Conservation (phyloP, 495 filamentous ascomycete species). For the Trichodelitschia bisporula region DNA sequence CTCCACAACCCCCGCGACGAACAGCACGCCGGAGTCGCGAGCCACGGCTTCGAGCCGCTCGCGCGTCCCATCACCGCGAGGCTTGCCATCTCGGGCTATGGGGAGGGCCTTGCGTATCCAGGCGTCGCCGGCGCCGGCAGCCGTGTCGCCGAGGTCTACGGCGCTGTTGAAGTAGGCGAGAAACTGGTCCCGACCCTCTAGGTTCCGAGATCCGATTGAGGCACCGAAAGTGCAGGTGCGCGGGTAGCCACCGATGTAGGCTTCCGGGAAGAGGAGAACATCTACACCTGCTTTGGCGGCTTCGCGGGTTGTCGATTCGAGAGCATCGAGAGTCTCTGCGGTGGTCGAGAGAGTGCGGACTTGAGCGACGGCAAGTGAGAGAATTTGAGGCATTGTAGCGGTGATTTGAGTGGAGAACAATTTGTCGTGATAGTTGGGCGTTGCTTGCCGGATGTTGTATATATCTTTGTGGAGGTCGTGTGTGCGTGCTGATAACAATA, state of each 20-base stretch:
- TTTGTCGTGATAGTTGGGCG: no score
- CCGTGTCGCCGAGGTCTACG: slow-evolving; percentile 72
- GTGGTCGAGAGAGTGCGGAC: slow-evolving; percentile 43
- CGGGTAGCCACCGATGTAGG: slow-evolving; percentile 82
- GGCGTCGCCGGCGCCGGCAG: slow-evolving; percentile 40
- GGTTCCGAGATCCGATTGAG: slow-evolving; percentile 39
- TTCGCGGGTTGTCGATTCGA: slow-evolving; percentile 26
- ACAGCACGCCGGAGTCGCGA: slow-evolving; percentile 49
- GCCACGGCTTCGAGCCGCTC: slow-evolving; percentile 56
- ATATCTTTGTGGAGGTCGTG: no score
- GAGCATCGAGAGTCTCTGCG: slow-evolving; percentile 35
- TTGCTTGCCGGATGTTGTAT: no score
- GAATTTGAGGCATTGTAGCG: slow-evolving; percentile 15
- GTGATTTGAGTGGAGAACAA: no score
- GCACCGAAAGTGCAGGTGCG: slow-evolving; percentile 59
- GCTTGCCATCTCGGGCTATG: slow-evolving; percentile 16
- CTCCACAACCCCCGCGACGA: slow-evolving; percentile 62
- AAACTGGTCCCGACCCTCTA: slow-evolving; percentile 59
- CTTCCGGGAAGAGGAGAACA: slow-evolving; percentile 77
- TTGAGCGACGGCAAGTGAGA: slow-evolving; percentile 59
- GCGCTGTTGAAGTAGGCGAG: slow-evolving; percentile 53
- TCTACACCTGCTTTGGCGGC: slow-evolving; percentile 33
- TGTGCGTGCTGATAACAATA: no score
- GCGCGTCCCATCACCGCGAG: slow-evolving; percentile 64
- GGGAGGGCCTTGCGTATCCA: slow-evolving; percentile 44